These are phyloP conservation scores for Debaryomyces coudertii DNA, from an alignment of 1,139 yeast genomes.

Conservation along the genomic window DNA sequence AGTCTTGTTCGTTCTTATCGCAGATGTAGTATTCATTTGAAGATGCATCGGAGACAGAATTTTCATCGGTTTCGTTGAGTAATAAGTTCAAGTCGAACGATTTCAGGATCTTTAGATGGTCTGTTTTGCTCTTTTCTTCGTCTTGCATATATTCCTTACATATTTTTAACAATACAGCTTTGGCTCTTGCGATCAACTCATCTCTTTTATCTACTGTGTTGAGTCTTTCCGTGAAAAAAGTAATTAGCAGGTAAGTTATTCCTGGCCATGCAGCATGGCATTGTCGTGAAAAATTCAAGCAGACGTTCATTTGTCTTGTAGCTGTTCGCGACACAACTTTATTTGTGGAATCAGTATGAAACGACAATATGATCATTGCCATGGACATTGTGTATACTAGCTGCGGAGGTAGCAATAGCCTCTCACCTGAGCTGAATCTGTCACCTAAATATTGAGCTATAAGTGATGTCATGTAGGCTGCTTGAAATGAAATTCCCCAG, in stretches of 20 bases:
- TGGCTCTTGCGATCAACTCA: conserved; percentile 13
- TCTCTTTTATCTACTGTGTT: conserved; percentile 3
- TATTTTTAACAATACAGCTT: conserved; percentile 14
- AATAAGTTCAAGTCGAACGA: conserved; percentile 20
- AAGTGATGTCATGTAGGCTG: conserved; percentile 15
- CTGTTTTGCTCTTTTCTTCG: conserved; percentile 10
- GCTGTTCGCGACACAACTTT: conserved; percentile 18
- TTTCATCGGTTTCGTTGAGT: conserved; percentile 13
- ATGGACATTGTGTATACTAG: conserved; percentile 17
- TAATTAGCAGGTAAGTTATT: conserved; percentile 15
- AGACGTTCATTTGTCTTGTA: conserved; percentile 15
- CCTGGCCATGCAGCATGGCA: conserved; percentile 21
- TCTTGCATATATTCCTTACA: conserved; percentile 13
- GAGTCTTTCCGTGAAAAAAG: conserved; percentile 15
- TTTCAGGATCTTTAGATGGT: conserved; percentile 10
- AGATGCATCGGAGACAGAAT: neutral
- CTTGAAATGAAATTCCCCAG: conserved; percentile 19
- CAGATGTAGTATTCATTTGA: conserved; percentile 11
- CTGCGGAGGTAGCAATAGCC: conserved; percentile 14
- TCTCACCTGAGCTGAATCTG: conserved; percentile 7
- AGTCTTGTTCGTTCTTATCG: conserved; percentile 16
- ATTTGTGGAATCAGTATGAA: conserved; percentile 20
- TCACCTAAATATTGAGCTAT: conserved; percentile 14
- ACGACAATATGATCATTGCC: conserved; percentile 17
- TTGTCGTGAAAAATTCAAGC: conserved; percentile 16